Base-by-base conservation (phyloP, 495 filamentous ascomycete species). In the Penicillium soppii region DNA sequence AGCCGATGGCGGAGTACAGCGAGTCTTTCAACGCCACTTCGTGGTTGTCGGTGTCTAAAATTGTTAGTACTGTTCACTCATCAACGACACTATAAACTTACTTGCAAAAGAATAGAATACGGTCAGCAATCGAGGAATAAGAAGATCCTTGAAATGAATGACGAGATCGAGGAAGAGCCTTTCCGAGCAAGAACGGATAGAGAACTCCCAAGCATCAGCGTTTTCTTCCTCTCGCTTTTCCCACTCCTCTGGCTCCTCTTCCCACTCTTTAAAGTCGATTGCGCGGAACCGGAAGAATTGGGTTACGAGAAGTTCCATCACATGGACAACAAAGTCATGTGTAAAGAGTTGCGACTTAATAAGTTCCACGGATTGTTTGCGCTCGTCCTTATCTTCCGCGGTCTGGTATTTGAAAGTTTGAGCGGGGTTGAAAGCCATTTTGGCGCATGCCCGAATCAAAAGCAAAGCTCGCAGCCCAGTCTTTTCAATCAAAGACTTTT, bases 161-260 rank as follows among this genome's bases (percentile, higher is more conserved):
- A 96, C 80, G 1, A 98, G 78, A 56, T 97, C 94, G 58, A 97
- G 77, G 65, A 97, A 95, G 13, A 98, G 77, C 66, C 91, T 95
- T 68, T 97, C 92, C 0, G 91, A 86, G 61, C 94, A 98, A 0
- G 90, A 87, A 7, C 91, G 83, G 35, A 97, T 83, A 21, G 91
- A 83, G 71, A 91, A 95, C 57, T 96, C 89, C 80, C 85, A 95
- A 6, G 85, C 85, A 50, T 90, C 86, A 16, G 88, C 82, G 43
- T 85, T 80, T 35, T 82, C 86, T 47, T 94, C 87, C 71, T 95
- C 90, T 59, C 80, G 81, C 51, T 83, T 81, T 59, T 95, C 91
- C 94, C 92, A 98, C 41, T 92, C 88, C 59, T 97, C 89, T 0
- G 92, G 90, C 36, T 94, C 90, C 56, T 91, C 87, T 66, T 90